Evolutionary conservation across 2,329 filamentous ascomycete genomes (phyloP).

Genomic region (Leptographium lundbergii): DNA sequence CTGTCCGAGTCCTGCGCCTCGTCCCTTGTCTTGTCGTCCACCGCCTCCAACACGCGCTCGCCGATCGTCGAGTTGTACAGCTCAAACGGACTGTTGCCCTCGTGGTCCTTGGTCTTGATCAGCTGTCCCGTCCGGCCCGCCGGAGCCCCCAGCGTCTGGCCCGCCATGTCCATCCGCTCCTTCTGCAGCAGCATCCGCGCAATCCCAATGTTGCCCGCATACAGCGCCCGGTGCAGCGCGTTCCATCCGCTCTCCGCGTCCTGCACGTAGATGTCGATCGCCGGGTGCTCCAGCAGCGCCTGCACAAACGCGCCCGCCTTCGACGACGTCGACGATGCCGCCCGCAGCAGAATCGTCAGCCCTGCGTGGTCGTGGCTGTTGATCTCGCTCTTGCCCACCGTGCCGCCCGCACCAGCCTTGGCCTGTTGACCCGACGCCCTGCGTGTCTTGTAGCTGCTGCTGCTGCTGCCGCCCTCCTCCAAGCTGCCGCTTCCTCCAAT

Average conservation of each 20-base stretch:
- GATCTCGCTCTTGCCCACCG: constrained; percentile 50
- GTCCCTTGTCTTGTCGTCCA: neutral
- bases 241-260: constrained; percentile 95
- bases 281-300: constrained; percentile 68
- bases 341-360: constrained; percentile 72
- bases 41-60: constrained; percentile 48
- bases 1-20: constrained; percentile 3
- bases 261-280: constrained; percentile 74
- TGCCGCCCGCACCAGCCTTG: constrained; percentile 28
- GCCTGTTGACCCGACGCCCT: constrained; percentile 34
- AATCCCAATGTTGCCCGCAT: constrained; percentile 77
- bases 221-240: constrained; percentile 78
- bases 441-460: constrained; percentile 30
- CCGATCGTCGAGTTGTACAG: constrained; percentile 81
- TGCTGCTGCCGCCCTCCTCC: constrained; percentile 10
- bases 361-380: constrained; percentile 76
- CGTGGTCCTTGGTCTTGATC: constrained; percentile 90
- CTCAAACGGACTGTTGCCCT: constrained; percentile 90
- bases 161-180: constrained; percentile 52
- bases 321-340: constrained; percentile 60
- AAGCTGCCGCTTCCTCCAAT: constrained; percentile 14
- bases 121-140: constrained; percentile 56
- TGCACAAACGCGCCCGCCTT: constrained; percentile 63
- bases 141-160: constrained; percentile 45
- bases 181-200: constrained; percentile 71